Evolutionary conservation across 1,284 basidiomycete species (phyloP).

Genomic region (Ganoderma boninense): DNA sequence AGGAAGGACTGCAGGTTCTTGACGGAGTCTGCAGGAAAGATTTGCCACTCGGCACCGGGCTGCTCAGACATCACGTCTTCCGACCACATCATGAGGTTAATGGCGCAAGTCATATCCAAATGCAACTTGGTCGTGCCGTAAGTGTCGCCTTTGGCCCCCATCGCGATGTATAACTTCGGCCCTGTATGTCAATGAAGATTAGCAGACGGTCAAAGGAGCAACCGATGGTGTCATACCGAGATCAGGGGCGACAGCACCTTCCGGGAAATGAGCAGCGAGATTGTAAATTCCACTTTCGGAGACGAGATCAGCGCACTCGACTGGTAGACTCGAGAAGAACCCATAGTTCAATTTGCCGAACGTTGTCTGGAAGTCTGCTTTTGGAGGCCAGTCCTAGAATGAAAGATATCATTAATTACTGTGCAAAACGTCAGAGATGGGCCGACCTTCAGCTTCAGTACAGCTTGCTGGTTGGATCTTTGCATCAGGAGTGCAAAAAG

Average conservation of each 20-base stretch:
- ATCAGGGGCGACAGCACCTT: background rate
- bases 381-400: background rate
- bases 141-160: background rate
- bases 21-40: background rate
- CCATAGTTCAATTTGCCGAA: background rate
- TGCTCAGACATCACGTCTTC: background rate
- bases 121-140: background rate
- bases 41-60: background rate
- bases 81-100: background rate
- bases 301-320: background rate
- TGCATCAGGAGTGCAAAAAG: background rate
- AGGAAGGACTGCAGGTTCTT: background rate
- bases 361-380: background rate
- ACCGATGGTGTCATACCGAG: background rate
- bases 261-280: background rate
- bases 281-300: background rate
- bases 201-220: too few species aligned
- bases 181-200: too few species aligned
- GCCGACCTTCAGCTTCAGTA: background rate
- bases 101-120: background rate
- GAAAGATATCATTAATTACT: background rate
- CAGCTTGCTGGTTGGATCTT: background rate
- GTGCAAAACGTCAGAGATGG: background rate
- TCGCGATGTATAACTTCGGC: background rate
- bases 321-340: background rate